A percentile compares a stretch with the other conserved stretches of the same genome.
Conservation (phyloP, 1,284 basidiomycete genomes). For the Exobasidium cylindrosporum region DNA sequence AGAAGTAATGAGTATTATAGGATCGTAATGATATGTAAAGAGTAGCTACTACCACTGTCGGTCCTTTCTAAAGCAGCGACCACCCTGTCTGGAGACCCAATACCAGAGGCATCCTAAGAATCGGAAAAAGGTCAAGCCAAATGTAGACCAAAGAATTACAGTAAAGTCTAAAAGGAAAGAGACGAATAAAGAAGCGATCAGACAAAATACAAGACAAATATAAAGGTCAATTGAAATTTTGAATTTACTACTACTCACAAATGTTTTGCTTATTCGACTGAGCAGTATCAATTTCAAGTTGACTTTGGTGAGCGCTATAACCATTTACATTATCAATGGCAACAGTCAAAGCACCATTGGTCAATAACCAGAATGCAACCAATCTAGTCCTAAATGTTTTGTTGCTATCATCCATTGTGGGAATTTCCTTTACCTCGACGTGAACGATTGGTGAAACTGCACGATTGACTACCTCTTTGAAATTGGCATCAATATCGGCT, state of each 20-base stretch:
- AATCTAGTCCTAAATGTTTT: conserved; percentile 55
- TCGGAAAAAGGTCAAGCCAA: conserved; percentile 73
- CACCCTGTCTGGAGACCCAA: conserved; percentile 45
- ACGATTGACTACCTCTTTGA: conserved; percentile 88
- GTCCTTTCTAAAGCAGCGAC: conserved; percentile 44
- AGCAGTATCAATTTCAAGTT: conserved; percentile 60
- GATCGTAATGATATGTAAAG: too few relatives aligned
- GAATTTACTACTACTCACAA: conserved; percentile 60
- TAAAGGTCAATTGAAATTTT: conserved; percentile 47
- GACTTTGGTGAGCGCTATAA: conserved; percentile 58
- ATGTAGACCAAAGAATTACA: conserved; percentile 84
- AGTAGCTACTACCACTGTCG: conserved; percentile 5
- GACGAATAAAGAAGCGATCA: too few relatives aligned
- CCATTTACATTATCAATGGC: conserved; percentile 83
- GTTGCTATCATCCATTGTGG: conserved; percentile 64
- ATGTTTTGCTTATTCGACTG: conserved; percentile 44
- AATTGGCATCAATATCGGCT: conserved; percentile 86
- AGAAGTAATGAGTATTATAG: too few relatives aligned
- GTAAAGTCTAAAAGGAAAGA: conserved; percentile 58
- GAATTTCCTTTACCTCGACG: conserved; percentile 71
- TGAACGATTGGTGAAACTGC: conserved; percentile 78
- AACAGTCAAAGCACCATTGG: conserved; percentile 64
- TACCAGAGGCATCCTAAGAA: conserved; percentile 60
- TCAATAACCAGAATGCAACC: conserved; percentile 54
- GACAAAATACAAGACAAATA: neutral